Evolutionary conservation across 2,329 filamentous ascomycete species (phyloP).

Genomic region (Neophaeococcomyces aloes): DNA sequence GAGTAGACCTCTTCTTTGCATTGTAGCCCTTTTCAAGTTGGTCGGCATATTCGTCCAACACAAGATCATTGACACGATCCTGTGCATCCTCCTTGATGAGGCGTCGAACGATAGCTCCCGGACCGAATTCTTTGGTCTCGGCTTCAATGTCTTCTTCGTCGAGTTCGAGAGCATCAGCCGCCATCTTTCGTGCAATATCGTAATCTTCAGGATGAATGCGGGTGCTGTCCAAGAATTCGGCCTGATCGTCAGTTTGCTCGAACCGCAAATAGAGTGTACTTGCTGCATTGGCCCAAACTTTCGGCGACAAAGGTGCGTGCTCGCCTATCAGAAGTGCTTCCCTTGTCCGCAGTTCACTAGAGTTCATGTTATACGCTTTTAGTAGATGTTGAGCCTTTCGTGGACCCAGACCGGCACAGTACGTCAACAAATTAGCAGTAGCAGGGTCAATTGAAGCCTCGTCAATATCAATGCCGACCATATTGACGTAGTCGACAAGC

Average conservation of each 20-base stretch:
- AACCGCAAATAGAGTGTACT: conserved; percentile 89
- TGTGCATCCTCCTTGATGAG: conserved; percentile 91
- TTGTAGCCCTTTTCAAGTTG: conserved; percentile 89
- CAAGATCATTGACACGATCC: conserved; percentile 90
- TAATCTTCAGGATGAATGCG: conserved; percentile 98
- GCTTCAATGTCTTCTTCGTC: conserved; percentile 97
- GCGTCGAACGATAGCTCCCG: conserved; percentile 82
- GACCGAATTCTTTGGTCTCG: conserved; percentile 79
- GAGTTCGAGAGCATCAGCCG: conserved; percentile 87
- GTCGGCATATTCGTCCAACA: conserved; percentile 92
- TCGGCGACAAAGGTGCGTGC: conserved; percentile 71
- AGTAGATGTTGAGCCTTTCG: conserved; percentile 77
- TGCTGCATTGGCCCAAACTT: conserved; percentile 93
- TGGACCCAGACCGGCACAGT: conserved; percentile 80
- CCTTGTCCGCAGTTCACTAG: conserved; percentile 71
- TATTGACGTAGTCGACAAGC: conserved; percentile 96
- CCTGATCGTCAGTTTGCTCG: conserved; percentile 66
- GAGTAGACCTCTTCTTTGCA: conserved; percentile 85
- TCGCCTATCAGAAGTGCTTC: conserved; percentile 83
- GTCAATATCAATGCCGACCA: conserved; percentile 90
- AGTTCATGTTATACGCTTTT: conserved; percentile 86
- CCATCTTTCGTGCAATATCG: conserved; percentile 95
- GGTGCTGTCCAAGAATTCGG: conserved; percentile 91
- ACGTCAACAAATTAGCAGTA: conserved; percentile 78
- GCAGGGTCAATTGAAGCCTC: conserved; percentile 74